A percentile compares a stretch with the other conserved stretches of the same genome.
Evolutionary conservation across 495 filamentous ascomycete genomes (phyloP).

Genomic region (Pseudotulostoma volvatum): DNA sequence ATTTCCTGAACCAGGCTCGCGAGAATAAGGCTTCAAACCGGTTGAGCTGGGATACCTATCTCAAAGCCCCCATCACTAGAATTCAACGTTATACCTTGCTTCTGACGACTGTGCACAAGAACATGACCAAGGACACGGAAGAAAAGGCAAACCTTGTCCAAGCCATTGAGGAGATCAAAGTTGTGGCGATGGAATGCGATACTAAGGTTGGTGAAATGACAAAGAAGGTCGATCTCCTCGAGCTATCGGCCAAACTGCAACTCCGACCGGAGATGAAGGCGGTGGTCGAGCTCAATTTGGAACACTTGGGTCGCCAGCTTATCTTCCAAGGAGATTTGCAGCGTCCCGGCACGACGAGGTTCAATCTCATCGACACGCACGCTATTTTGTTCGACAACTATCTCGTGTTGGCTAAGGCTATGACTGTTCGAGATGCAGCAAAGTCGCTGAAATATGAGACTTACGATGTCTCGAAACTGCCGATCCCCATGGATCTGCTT

Average conservation of each 20-base stretch:
- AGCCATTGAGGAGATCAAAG: conserved; percentile 90
- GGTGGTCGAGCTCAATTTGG: conserved; percentile 69
- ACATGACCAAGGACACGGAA: conserved; percentile 67
- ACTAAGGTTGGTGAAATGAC: conserved; percentile 85
- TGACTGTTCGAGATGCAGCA: conserved; percentile 45
- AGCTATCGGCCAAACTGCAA: conserved; percentile 68
- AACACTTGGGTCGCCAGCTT: conserved; percentile 79
- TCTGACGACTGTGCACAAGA: conserved; percentile 66
- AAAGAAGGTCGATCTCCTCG: conserved; percentile 77
- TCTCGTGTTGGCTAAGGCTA: conserved; percentile 75
- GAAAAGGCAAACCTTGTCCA: conserved; percentile 74
- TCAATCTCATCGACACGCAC: conserved; percentile 83
- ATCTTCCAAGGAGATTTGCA: conserved; percentile 83
- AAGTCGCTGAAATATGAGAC: conserved; percentile 58
- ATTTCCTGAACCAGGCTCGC: conserved; percentile 66
- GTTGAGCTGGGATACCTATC: conserved; percentile 83
- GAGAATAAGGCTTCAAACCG: conserved; percentile 69
- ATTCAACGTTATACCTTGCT: conserved; percentile 84
- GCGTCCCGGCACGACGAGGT: conserved; percentile 68
- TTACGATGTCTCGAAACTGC: conserved; percentile 90
- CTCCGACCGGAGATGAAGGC: conserved; percentile 74
- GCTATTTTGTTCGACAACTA: conserved; percentile 94
- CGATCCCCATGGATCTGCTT: conserved; percentile 93
- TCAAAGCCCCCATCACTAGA: conserved; percentile 84
- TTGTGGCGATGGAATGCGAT: conserved; percentile 84